These are phyloP conservation scores for Dioszegia aurantiaca DNA, from an alignment of 768 basidiomycete genomes.

Conservation along the genomic window DNA sequence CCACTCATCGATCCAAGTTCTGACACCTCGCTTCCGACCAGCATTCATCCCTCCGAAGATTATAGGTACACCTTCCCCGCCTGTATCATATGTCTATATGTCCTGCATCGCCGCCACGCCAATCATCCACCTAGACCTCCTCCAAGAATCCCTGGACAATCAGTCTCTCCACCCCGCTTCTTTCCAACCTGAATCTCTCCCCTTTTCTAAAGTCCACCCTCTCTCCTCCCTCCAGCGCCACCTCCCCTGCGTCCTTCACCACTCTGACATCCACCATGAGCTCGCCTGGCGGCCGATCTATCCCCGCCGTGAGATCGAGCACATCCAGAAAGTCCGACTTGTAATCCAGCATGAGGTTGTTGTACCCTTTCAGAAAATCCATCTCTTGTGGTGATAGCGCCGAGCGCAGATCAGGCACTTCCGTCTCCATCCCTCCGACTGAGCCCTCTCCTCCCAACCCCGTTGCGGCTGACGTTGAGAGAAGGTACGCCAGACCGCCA, in stretches of 20 bases:
- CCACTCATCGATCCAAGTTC: no score
- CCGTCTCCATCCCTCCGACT: conserved; percentile 16
- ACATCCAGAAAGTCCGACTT: conserved; percentile 78
- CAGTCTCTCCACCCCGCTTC: conserved; percentile 87
- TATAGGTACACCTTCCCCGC: no score
- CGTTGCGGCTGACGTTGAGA: conserved; percentile 49
- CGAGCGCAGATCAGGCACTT: conserved; percentile 41
- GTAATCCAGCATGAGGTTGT: conserved; percentile 75
- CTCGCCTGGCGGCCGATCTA: conserved; percentile 78
- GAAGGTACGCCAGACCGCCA: conserved; percentile 78
- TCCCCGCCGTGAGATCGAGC: conserved; percentile 74
- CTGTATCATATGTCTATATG: no score
- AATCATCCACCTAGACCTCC: conserved; percentile 59
- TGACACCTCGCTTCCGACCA: no score
- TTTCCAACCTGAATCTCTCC: conserved; percentile 79
- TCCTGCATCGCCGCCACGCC: background rate
- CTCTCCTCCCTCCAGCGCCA: conserved; percentile 85
- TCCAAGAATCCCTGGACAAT: conserved; percentile 92
- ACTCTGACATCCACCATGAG: conserved; percentile 84
- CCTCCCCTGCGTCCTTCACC: conserved; percentile 80
- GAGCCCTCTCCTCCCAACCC: background rate
- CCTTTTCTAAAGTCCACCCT: conserved; percentile 79
- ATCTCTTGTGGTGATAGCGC: conserved; percentile 55
- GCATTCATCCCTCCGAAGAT: no score
- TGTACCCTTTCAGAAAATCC: conserved; percentile 80